Conservation (phyloP, 2,329 filamentous ascomycete genomes). For the Fusarium sp. region DNA sequence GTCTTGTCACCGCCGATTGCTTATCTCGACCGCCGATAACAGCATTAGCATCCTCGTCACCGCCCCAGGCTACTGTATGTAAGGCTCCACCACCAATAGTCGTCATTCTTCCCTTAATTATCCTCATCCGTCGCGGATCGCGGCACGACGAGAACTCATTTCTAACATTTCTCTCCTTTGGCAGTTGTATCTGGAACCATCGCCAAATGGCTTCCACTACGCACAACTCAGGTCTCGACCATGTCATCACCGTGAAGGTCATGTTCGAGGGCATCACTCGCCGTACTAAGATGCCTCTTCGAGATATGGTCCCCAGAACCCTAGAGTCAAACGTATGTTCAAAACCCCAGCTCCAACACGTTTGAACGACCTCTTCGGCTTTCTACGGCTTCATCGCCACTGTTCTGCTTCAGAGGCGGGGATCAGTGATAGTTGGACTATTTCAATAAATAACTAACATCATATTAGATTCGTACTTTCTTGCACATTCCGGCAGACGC, state of each 20-base stretch:
- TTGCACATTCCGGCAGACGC: conserved; percentile 53
- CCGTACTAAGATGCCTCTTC: conserved; percentile 90
- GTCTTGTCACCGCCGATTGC: conserved; percentile 47
- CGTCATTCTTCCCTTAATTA: conserved; percentile 40
- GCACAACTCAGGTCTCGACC: conserved; percentile 48
- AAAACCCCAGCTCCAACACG: neutral
- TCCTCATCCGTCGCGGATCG: conserved; percentile 39
- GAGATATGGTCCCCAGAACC: conserved; percentile 81
- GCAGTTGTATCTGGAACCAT: conserved; percentile 15
- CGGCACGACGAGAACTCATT: conserved; percentile 12
- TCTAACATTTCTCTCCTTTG: conserved; percentile 4
- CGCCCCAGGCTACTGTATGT: conserved; percentile 43
- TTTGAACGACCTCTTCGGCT: neutral
- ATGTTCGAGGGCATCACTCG: conserved; percentile 81
- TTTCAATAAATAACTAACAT: conserved; percentile 30
- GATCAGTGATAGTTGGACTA: neutral
- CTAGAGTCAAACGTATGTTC: conserved; percentile 87
- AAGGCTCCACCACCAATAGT: conserved; percentile 45
- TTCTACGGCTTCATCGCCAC: neutral
- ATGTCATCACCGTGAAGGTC: conserved; percentile 85
- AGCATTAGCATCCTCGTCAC: conserved; percentile 45
- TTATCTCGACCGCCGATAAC: conserved; percentile 49
- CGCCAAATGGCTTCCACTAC: conserved; percentile 49
- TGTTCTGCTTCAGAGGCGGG: neutral
- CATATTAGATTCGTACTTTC: conserved; percentile 54